Percentiles rank a stretch among this genome's conserved stretches.
Evolutionary conservation across 208 protist genomes (phyloP).

Genomic region (Leishmania tropica): DNA sequence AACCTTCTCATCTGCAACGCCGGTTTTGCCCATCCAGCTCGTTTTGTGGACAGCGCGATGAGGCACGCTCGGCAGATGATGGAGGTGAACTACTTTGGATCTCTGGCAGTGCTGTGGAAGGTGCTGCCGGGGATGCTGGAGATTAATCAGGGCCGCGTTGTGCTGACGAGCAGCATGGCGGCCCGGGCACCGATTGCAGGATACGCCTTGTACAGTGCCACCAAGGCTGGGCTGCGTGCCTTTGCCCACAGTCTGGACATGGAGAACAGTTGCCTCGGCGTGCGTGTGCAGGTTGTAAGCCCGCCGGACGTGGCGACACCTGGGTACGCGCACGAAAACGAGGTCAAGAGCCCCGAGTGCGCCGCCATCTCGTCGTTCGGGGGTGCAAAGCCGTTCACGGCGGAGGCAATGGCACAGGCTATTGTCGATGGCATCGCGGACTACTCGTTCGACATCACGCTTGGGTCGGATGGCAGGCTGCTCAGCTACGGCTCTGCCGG

Average conservation of each 20-base stretch:
- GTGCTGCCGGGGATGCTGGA: conserved; percentile 80
- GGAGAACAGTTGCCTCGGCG: conserved; percentile 79
- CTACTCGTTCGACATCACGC: conserved; percentile 80
- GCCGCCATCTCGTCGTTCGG: conserved; percentile 75
- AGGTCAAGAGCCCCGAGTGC: conserved; percentile 86
- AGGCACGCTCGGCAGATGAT: conserved; percentile 72
- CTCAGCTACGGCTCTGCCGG: conserved; percentile 56
- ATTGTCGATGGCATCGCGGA: conserved; percentile 63
- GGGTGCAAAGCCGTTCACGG: conserved; percentile 57
- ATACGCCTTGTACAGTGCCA: conserved; percentile 83
- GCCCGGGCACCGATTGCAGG: conserved; percentile 82
- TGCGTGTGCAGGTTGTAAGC: conserved; percentile 84
- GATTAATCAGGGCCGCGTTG: conserved; percentile 58
- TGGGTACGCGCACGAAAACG: conserved; percentile 80
- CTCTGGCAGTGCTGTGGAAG: conserved; percentile 62
- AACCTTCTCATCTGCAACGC: conserved; percentile 87
- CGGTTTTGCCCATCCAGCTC: conserved; percentile 78
- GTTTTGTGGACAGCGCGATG: conserved; percentile 75
- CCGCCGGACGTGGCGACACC: conserved; percentile 88
- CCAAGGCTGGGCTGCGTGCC: conserved; percentile 87
- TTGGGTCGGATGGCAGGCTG: conserved; percentile 69
- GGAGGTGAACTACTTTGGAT: conserved; percentile 92
- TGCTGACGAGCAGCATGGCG: conserved; percentile 81
- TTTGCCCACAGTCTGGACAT: conserved; percentile 88
- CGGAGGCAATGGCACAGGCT: conserved; percentile 50